Evolutionary conservation across 1,139 yeast genomes (phyloP).

Genomic region (Pichia sp.): DNA sequence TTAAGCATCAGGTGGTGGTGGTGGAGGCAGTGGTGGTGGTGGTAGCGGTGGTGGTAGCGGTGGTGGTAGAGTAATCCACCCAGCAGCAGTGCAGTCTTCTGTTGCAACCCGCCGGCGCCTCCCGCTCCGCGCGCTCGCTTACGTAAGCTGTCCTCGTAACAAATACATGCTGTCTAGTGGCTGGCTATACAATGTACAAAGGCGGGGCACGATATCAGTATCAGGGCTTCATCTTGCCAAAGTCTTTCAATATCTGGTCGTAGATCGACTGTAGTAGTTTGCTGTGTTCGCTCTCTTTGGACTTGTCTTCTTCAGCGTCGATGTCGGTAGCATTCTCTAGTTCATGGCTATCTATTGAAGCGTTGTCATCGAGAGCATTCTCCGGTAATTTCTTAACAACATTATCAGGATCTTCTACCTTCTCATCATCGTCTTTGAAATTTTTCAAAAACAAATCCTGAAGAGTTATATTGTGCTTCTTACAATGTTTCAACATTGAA

Average conservation of each 20-base stretch:
- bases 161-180: too few relatives aligned
- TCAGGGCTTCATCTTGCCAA: not conserved
- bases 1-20: slow-evolving; percentile 39
- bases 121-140: too few relatives aligned
- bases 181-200: too few relatives aligned
- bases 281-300: not conserved
- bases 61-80: too few relatives aligned
- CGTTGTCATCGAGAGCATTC: not conserved
- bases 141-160: too few relatives aligned
- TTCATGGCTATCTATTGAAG: not conserved
- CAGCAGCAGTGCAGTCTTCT: too few relatives aligned
- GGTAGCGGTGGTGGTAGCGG: not conserved
- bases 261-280: not conserved
- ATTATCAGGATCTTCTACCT: not conserved
- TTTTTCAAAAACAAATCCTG: slow-evolving; percentile 42
- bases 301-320: not conserved
- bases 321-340: too few relatives aligned
- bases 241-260: not conserved
- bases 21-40: not conserved
- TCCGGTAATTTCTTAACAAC: not conserved
- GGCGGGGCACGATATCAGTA: too few relatives aligned
- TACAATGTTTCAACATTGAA: slow-evolving; percentile 41
- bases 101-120: too few relatives aligned
- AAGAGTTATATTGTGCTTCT: slow-evolving; percentile 44
- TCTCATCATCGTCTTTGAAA: not conserved